These are phyloP conservation scores for Powellomyces hirtus DNA, from an alignment of 192 early-diverging fungal genomes.

Conservation along the genomic window DNA sequence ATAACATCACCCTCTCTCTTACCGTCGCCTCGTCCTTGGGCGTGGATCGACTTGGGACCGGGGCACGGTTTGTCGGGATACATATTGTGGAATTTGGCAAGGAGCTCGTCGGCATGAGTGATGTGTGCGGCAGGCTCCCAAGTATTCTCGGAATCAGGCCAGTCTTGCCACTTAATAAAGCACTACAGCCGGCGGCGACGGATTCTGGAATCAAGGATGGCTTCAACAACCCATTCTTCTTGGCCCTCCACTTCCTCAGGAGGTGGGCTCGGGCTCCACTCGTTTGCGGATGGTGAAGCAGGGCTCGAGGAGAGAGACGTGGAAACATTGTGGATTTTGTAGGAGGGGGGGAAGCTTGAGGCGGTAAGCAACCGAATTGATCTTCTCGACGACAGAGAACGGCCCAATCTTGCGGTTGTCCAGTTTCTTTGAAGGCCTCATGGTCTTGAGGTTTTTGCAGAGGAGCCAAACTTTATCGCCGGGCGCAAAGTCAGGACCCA, in stretches of 20 bases:
- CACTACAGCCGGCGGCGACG: neutral
- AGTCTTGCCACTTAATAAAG: neutral
- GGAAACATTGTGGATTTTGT: neutral
- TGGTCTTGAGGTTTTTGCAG: neutral
- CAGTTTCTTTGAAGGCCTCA: neutral
- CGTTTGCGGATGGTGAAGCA: neutral
- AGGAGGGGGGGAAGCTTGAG: neutral
- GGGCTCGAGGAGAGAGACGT: conserved; percentile 1
- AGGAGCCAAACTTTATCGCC: neutral
- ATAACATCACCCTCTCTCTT: too few species aligned
- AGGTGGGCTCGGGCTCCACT: neutral
- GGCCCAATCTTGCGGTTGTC: neutral
- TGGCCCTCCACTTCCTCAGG: neutral
- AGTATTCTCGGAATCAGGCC: neutral
- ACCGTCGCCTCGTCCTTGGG: too few species aligned
- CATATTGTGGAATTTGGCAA: neutral
- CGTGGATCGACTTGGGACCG: too few species aligned
- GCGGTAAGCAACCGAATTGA: neutral
- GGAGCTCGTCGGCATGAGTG: neutral
- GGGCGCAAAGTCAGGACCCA: neutral
- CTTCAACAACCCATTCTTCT: neutral
- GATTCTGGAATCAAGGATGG: neutral
- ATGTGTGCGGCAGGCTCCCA: neutral
- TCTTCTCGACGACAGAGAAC: neutral
- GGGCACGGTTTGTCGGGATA: neutral